Evolutionary conservation across 2,329 filamentous ascomycete genomes (phyloP), one percentile per base, ranked within the genome.

Genomic region (Colletotrichum filicis): DNA sequence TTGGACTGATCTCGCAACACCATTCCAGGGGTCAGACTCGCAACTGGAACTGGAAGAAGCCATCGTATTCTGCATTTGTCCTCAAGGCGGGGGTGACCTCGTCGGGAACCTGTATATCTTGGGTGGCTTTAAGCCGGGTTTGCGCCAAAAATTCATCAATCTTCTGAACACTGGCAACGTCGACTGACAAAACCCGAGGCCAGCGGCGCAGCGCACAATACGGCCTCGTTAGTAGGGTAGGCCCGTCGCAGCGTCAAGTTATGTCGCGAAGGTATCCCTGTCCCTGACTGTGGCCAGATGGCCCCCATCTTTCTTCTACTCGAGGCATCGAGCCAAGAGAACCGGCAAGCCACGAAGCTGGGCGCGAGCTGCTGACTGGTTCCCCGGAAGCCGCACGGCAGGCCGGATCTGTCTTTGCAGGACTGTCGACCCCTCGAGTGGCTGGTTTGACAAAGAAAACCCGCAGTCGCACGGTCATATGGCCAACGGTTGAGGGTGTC

Each of bases 371-470:
- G 3, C 24, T 24, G 35, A 22, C 19, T 56, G 19, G 49, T 60
- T n/a, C 19, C 52, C 49, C n/a, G 42, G 26, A 26, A 46, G 42
- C 42, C 42, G 16, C 19, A 16, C 42, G 32, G 5, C 19, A 52
- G 60, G 19, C 19, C 19, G 11, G 4, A 1, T 5, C 35, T 11
- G 14, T 42, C 12, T 49, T 26, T 14, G 59, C 42, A 16, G 9
- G 9, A n/a, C 32, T 19, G 37, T 42, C 37, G 37, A 16, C 37
- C 22, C 22, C 42, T n/a, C 11, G 26, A 1, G 30, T 55, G 58
- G 16, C 52, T 69, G 35, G 52, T 28, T 46, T 49, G 60, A 57
- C 52, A 64, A 69, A 49, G 49, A 56, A 32, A 14, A 30, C 42
- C 32, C 6, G 52, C 28, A 28, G 9, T 46, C 35, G 49, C 66